Percentiles rank a stretch among this genome's conserved stretches.
phyloP scores from a whole-genome alignment of 768 basidiomycete species.

The Trametes gibbosa region DNA sequence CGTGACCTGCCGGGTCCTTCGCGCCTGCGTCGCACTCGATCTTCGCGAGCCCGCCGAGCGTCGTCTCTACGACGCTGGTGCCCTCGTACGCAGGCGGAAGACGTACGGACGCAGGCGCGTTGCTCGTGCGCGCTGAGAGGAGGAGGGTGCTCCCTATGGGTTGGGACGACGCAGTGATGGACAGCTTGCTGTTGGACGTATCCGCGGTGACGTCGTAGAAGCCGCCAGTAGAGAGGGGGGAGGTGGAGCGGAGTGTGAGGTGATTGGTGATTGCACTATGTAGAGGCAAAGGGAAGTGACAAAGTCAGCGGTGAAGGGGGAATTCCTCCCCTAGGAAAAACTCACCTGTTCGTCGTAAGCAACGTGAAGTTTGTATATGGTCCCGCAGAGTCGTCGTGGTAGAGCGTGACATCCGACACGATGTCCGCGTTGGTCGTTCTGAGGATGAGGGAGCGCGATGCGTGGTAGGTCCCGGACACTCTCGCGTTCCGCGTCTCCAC shows the following conservation, averaged over 20 bases:
- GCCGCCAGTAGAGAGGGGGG: constrained; percentile 23
- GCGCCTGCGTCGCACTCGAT: constrained; percentile 4
- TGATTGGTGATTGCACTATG: constrained; percentile 20
- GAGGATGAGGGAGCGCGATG: constrained; percentile 35
- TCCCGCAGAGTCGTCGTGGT: constrained; percentile 25
- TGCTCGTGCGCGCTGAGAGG: constrained; percentile 32
- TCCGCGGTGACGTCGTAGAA: constrained; percentile 32
- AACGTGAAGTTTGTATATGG: constrained; percentile 31
- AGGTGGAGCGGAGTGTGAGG: constrained; percentile 20
- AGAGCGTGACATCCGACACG: constrained; percentile 36
- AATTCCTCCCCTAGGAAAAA: background rate
- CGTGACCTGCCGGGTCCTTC: constrained; percentile 22
- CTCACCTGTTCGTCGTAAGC: constrained; percentile 44
- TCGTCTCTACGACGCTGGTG: constrained; percentile 28
- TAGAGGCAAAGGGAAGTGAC: background rate
- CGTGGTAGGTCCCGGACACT: constrained; percentile 44
- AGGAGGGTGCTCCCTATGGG: constrained; percentile 35
- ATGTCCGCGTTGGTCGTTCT: constrained; percentile 42
- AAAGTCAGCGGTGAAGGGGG: background rate
- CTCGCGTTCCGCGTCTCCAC: constrained; percentile 43
- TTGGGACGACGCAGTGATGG: constrained; percentile 30
- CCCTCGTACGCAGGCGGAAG: constrained; percentile 42
- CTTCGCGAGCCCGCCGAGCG: background rate
- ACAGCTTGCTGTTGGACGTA: constrained; percentile 34
- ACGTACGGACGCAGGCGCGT: constrained; percentile 33